phyloP scores from a whole-genome alignment of 257 asterid species.

The Salvia hispanica region DNA sequence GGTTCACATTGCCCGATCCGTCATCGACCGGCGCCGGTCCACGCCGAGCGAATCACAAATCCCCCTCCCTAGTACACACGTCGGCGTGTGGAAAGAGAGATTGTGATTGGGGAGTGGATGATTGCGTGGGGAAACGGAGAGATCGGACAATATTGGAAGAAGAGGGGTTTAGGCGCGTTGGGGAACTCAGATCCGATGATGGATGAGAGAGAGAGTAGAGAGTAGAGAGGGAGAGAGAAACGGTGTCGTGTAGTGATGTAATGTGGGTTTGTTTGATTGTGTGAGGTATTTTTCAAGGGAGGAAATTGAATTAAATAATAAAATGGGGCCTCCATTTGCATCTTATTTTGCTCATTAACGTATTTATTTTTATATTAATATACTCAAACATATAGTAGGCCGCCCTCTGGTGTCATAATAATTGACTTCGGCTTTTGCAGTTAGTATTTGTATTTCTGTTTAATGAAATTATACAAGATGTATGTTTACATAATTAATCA shows the following conservation, averaged over 20 bases:
- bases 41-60: slow-evolving; percentile 26
- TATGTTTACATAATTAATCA: too few relatives aligned
- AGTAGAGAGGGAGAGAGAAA: slow-evolving; percentile 32
- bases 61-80: not conserved
- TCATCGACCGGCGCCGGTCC: slow-evolving; percentile 39
- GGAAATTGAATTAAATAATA: slow-evolving; percentile 22
- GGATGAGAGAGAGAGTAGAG: slow-evolving; percentile 38
- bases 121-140: slow-evolving; percentile 47
- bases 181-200: slow-evolving; percentile 74
- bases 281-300: slow-evolving; percentile 16
- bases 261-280: slow-evolving; percentile 38
- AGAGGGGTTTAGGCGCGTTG: slow-evolving; percentile 40
- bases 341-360: not conserved
- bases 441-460: not conserved
- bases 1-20: slow-evolving; percentile 49
- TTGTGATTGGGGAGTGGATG: slow-evolving; percentile 26
- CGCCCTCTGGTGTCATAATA: slow-evolving; percentile 13
- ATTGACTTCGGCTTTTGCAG: not conserved
- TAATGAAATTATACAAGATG: too few relatives aligned
- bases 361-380: not conserved
- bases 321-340: slow-evolving; percentile 6
- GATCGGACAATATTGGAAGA: slow-evolving; percentile 56
- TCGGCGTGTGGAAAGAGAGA: not conserved
- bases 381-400: slow-evolving; percentile 2
- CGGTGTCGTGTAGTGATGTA: slow-evolving; percentile 43